Percentiles rank a stretch among this genome's conserved stretches.
Conservation (phyloP, 1,139 yeast genomes). For the Sporopachydermia cereana region DNA sequence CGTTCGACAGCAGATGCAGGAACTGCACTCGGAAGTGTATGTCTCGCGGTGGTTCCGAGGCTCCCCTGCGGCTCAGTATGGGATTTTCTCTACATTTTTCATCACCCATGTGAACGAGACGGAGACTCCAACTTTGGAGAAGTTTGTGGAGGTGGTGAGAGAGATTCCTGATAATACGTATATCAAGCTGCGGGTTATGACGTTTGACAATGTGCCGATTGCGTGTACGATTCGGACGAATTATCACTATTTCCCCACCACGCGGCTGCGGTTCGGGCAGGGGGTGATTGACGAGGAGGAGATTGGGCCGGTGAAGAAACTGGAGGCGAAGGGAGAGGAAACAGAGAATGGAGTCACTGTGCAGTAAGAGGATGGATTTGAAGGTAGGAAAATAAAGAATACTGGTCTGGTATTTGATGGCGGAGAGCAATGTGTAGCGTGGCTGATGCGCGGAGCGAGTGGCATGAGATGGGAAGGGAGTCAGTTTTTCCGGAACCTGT, state of each 20-base stretch:
- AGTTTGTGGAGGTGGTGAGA: slow-evolving; percentile 52
- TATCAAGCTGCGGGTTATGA: slow-evolving; percentile 67
- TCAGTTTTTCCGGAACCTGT: too few species aligned
- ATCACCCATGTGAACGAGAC: slow-evolving; percentile 80
- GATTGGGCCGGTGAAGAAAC: not conserved
- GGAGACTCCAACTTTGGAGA: slow-evolving; percentile 56
- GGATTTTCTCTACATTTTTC: slow-evolving; percentile 69
- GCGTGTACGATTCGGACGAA: slow-evolving; percentile 82
- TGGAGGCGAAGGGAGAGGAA: not conserved
- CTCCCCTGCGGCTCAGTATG: slow-evolving; percentile 79
- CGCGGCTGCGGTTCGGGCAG: not conserved
- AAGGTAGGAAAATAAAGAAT: too few species aligned
- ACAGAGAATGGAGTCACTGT: too few species aligned
- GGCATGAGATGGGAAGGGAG: too few species aligned
- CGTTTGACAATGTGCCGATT: slow-evolving; percentile 76
- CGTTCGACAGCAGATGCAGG: slow-evolving; percentile 62
- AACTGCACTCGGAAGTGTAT: slow-evolving; percentile 74
- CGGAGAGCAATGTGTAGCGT: too few species aligned
- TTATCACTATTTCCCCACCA: slow-evolving; percentile 82
- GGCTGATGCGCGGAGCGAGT: too few species aligned
- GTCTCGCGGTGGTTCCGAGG: slow-evolving; percentile 64
- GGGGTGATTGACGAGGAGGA: slow-evolving; percentile 2
- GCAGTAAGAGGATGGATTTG: too few species aligned
- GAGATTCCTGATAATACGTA: slow-evolving; percentile 69
- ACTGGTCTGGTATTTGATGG: too few species aligned